phyloP scores from a whole-genome alignment of 1,284 basidiomycete species.

The Leccinum fuscescens region DNA sequence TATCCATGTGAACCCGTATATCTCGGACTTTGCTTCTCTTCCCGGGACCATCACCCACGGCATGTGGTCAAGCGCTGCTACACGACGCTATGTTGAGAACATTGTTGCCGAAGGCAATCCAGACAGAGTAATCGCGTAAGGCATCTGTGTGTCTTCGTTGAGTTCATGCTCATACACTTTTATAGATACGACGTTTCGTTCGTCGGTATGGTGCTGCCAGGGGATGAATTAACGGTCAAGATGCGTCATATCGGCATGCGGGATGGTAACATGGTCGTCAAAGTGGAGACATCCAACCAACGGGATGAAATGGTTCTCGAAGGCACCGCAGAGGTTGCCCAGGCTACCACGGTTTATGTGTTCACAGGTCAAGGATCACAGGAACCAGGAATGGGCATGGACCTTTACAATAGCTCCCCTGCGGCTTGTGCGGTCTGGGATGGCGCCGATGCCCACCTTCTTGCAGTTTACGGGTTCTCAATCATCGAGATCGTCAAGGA shows the following conservation, averaged over 20 bases:
- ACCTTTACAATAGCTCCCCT: slow-evolving; percentile 89
- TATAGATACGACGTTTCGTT: slow-evolving; percentile 86
- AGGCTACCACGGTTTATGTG: slow-evolving; percentile 92
- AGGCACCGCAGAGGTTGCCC: slow-evolving; percentile 90
- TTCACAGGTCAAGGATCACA: slow-evolving; percentile 99
- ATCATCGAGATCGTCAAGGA: slow-evolving; percentile 98
- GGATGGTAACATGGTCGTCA: slow-evolving; percentile 89
- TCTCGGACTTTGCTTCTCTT: slow-evolving; percentile 89
- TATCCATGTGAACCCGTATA: slow-evolving; percentile 99
- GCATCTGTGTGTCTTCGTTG: slow-evolving; percentile 20
- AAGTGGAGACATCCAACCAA: slow-evolving; percentile 83
- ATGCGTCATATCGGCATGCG: slow-evolving; percentile 91
- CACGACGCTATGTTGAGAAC: slow-evolving; percentile 90
- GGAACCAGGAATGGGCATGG: slow-evolving; percentile 99
- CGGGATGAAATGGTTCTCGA: slow-evolving; percentile 89
- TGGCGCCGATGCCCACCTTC: slow-evolving; percentile 89
- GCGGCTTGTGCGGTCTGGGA: slow-evolving; percentile 98
- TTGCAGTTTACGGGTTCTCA: slow-evolving; percentile 94
- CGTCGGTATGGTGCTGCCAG: slow-evolving; percentile 97
- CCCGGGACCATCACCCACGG: slow-evolving; percentile 98
- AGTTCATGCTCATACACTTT: slow-evolving; percentile 8
- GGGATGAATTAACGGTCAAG: slow-evolving; percentile 85
- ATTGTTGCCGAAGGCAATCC: slow-evolving; percentile 92
- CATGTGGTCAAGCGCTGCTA: slow-evolving; percentile 95
- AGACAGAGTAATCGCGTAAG: slow-evolving; percentile 83